Evolutionary conservation across 768 basidiomycete species (phyloP).

Genomic region (Lactifluus piperatus): DNA sequence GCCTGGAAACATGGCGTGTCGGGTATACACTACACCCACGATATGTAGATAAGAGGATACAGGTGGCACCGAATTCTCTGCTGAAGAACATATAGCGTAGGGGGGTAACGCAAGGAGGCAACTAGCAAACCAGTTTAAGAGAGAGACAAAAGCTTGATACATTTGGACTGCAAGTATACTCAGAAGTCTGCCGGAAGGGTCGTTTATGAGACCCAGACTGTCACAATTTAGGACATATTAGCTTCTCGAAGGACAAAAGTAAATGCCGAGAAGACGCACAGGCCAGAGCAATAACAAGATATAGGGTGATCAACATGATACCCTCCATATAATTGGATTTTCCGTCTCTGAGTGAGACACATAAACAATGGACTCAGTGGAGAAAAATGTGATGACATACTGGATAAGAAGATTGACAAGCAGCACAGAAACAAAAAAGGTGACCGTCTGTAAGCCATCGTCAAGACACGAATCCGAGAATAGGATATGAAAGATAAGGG

Average conservation of each 20-base stretch:
- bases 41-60: not conserved
- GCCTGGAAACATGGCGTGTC: not conserved
- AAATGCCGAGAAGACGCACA: constrained; percentile 38
- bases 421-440: constrained; percentile 79
- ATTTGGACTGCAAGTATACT: not conserved
- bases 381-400: constrained; percentile 30
- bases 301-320: constrained; percentile 63
- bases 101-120: not conserved
- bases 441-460: constrained; percentile 48
- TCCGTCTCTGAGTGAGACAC: constrained; percentile 46
- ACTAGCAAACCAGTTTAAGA: not conserved
- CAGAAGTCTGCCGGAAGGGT: not conserved
- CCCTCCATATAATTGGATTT: constrained; percentile 93
- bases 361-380: not conserved
- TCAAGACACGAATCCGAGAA: not conserved
- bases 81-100: not conserved
- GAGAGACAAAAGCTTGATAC: not conserved
- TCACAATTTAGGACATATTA: not conserved
- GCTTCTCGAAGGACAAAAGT: not conserved
- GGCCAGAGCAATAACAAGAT: constrained; percentile 72
- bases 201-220: constrained; percentile 39
- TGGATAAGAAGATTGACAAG: constrained; percentile 80
- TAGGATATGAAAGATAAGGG: not conserved
- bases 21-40: not conserved
- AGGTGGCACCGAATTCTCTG: not conserved